Evolutionary conservation across 306 rosid genomes (phyloP), one percentile per base, ranked within the genome.

Genomic region (Trifolium fragiferum): DNA sequence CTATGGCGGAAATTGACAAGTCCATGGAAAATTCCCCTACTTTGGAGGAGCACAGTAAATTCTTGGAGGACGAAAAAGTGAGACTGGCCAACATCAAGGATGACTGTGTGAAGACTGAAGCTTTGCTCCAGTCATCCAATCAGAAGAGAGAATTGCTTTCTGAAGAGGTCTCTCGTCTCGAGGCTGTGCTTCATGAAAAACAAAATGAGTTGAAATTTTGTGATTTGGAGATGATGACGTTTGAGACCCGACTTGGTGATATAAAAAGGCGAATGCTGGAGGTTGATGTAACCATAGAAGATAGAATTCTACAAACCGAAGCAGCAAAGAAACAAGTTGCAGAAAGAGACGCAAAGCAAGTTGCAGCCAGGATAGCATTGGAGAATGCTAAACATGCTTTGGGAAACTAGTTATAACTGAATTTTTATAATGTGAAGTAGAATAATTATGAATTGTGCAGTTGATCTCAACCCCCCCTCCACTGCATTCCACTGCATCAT

Each of bases 321-420:
- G 11, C 3, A 0, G 44, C 82, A 20, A 68, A 63, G 25, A 37
- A 63, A 55, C 66, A 27, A 3, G 16, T 8, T n/a, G 51, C 7
- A 15, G 80, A 73, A 43, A 80, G 40, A 59, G 19, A 64, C 2
- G 40, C 14, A 27, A 69, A 64, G 53, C 53, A 64, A 64, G 15
- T 57, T 70, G 78, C 78, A 40, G 82, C 76, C 7, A 51, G 13
- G 60, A 16, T 57, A 38, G 64, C 81, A 3, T 10, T 84, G 15
- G 59, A 69, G 27, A 80, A 47, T 16, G 82, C 73, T 2, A 84
- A 76, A 68, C 75, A 19, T 44, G 71, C 30, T 54, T 12, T 84
- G 12, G 77, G 37, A 30, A 75, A 75, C 2, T 78, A 33, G 18
- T 55, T n/a, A 47, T 23, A 23, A 60, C 62, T 77, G 2, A 14